Evolutionary conservation across 1,284 basidiomycete genomes (phyloP).

Genomic region (Violaceomyces palustris): DNA sequence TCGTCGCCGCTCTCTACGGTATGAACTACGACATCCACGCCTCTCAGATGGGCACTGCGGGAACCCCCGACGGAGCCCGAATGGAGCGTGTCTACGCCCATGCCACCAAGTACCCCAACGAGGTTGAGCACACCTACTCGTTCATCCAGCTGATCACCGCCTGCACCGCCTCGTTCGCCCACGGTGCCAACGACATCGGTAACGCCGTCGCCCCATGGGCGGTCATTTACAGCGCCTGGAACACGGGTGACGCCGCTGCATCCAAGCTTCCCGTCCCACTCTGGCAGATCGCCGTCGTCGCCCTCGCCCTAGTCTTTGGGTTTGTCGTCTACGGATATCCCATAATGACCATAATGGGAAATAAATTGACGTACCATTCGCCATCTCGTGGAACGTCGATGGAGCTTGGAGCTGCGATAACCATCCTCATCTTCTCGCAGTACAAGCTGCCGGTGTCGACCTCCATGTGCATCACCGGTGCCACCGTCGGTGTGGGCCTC

Average conservation of each 20-base stretch:
- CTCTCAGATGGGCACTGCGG: conserved; percentile 10
- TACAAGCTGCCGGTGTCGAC: conserved; percentile 17
- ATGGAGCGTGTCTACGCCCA: conserved; percentile 16
- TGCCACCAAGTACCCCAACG: conserved; percentile 24
- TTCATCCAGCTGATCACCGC: conserved; percentile 35
- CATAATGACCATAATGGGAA: conserved; percentile 27
- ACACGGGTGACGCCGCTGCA: conserved; percentile 7
- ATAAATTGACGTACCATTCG: conserved; percentile 25
- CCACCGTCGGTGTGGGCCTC: conserved; percentile 17
- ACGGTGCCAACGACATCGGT: conserved; percentile 31
- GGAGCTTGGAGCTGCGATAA: conserved; percentile 31
- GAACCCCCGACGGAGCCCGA: conserved; percentile 21
- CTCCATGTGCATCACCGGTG: conserved; percentile 27
- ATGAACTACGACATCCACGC: conserved; percentile 24
- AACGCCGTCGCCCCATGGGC: conserved; percentile 29
- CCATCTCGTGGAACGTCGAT: conserved; percentile 31
- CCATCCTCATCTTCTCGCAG: conserved; percentile 13
- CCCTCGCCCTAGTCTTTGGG: conserved; percentile 20
- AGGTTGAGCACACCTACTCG: conserved; percentile 29
- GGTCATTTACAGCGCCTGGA: conserved; percentile 22
- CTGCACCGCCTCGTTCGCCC: conserved; percentile 27
- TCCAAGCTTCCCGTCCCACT: conserved; percentile 8
- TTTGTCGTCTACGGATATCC: conserved; percentile 26
- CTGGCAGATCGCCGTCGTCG: conserved; percentile 26
- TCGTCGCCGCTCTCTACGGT: conserved; percentile 17